Evolutionary conservation across 148 eudicot species (phyloP), one percentile per base, ranked within the genome.

Genomic region (Dianthus caryophyllus): DNA sequence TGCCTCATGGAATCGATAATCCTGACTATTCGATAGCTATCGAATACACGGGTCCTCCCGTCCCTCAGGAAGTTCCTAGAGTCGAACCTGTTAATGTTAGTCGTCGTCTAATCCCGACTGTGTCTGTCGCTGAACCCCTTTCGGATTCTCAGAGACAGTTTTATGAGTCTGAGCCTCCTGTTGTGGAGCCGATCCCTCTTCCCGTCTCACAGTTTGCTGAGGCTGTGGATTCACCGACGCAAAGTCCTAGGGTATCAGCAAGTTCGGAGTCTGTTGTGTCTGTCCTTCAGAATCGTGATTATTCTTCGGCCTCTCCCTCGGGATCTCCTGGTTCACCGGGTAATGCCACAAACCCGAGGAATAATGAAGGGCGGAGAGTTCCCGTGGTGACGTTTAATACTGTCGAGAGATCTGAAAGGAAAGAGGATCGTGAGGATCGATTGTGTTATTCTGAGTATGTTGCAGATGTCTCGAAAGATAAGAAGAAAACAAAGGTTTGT

Each of bases 201-300:
- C 96, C 89, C 0, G 75, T 84, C n/a, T 84, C 95, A 65, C 76
- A 79, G 26, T 75, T 84, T 43, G 84, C 90, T 48, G 73, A 76
- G 36, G 79, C 81, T 41, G 73, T 87, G 22, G 78, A 76, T 71
- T 82, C 85, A 38, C 80, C 84, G 27, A n/a, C 77, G 57, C 86
- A 83, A 69, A 87, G 95, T 76, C 87, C 86, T 24, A 81, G 98
- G 71, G 18, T 77, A 33, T 93, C 98, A 1, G 87, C 64, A 31
- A 93, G 95, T 76, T 89, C 98, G 0, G 90, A 88, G 38, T 94
- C 97, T 31, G 88, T 78, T 20, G 92, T 88, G 18, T 94, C 98
- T 48, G 98, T 94, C 24, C 72, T 94, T 61, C 97, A 88, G 57
- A 84, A 86, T 64, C 82, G 64, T 21, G 88, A 83, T 29, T 90